Conservation (phyloP, 306 rosid species). For the Begonia fuchsioides region DNA sequence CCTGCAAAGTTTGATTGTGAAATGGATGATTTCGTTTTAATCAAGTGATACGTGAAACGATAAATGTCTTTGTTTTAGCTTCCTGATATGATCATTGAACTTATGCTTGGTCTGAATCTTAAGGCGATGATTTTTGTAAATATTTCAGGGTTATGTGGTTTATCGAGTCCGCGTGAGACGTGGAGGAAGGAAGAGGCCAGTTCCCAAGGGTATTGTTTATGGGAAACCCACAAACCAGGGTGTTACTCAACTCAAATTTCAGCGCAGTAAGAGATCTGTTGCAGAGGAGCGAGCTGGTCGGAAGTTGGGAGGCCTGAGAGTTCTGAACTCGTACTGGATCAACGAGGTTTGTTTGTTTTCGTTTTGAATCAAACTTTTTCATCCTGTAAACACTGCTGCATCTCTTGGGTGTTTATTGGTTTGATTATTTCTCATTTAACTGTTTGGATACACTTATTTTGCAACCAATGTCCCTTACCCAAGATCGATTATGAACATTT, state of each 20-base stretch:
- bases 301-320: constrained; percentile 9
- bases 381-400: not conserved
- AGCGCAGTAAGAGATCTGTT: constrained; percentile 16
- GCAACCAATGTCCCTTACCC: no score
- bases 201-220: constrained; percentile 10
- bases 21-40: no score
- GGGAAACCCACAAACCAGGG: constrained; percentile 17
- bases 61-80: no score
- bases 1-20: no score
- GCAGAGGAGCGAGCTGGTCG: constrained; percentile 16
- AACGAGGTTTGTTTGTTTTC: constrained; percentile 7
- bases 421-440: not conserved
- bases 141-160: constrained; percentile 10
- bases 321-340: constrained; percentile 16
- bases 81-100: no score
- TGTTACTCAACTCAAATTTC: constrained; percentile 15
- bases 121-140: not conserved
- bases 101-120: not conserved
- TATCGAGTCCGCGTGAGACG: constrained; percentile 11
- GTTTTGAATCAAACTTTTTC: not conserved
- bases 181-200: constrained; percentile 14
- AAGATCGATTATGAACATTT: no score
- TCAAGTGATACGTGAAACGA: no score
- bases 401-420: not conserved
- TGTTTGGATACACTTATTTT: no score